Conservation (phyloP, 306 rosid species). For the Mimosa pudica region DNA sequence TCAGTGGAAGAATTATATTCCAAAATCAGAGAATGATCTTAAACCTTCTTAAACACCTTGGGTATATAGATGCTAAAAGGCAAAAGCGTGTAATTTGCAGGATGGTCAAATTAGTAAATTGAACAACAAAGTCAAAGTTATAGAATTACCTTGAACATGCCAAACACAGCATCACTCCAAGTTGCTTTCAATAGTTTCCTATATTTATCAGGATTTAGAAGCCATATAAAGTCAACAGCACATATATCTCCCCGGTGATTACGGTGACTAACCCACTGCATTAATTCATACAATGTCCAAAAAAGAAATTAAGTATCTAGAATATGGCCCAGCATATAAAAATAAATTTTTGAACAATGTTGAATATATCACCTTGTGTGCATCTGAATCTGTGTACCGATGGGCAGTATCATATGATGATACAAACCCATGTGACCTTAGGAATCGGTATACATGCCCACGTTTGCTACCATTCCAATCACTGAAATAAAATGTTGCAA, state of each 20-base stretch:
- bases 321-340: constrained; percentile 5
- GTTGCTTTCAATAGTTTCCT: constrained; percentile 69
- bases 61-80: constrained; percentile 5
- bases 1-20: constrained; percentile 33
- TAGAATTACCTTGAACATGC: constrained; percentile 74
- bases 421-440: constrained; percentile 89
- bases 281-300: constrained; percentile 25
- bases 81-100: background rate
- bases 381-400: constrained; percentile 88
- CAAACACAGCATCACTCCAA: constrained; percentile 81
- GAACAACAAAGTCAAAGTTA: background rate
- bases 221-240: constrained; percentile 96
- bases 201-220: constrained; percentile 79
- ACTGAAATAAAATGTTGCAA: constrained; percentile 44
- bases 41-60: background rate
- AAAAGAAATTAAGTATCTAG: constrained; percentile 8
- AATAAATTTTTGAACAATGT: background rate
- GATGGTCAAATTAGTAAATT: constrained; percentile 12
- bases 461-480: constrained; percentile 99
- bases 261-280: constrained; percentile 96
- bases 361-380: constrained; percentile 68
- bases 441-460: constrained; percentile 94
- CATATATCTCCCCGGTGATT: constrained; percentile 96
- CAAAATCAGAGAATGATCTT: constrained; percentile 9
- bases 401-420: constrained; percentile 96